Evolutionary conservation across 345 rosid genomes (phyloP).

Genomic region (Moringa oleifera): DNA sequence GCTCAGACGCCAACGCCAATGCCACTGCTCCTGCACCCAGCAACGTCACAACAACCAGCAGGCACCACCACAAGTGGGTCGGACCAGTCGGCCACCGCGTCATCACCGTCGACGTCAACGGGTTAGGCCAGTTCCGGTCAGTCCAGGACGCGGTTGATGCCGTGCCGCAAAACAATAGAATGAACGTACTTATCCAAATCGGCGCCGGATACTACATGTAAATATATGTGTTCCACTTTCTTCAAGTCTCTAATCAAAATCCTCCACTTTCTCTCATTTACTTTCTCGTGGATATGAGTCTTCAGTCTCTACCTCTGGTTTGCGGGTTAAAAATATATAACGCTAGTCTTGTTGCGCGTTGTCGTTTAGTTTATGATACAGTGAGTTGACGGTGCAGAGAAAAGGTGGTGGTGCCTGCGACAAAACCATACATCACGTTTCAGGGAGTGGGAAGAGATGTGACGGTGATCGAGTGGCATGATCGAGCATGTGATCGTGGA

Average conservation of each 20-base stretch:
- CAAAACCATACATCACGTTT: conserved; percentile 80
- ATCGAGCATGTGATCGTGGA: conserved; percentile 84
- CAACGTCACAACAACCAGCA: conserved; percentile 27
- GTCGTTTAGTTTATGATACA: too few relatives aligned
- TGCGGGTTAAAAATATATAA: too few relatives aligned
- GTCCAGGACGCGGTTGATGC: conserved; percentile 87
- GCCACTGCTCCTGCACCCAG: neutral
- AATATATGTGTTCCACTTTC: too few relatives aligned
- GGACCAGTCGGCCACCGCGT: conserved; percentile 72
- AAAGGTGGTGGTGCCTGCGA: conserved; percentile 82
- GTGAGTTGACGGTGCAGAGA: conserved; percentile 40
- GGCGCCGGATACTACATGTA: conserved; percentile 76
- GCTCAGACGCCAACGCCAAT: conserved; percentile 16
- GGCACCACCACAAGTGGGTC: conserved; percentile 53
- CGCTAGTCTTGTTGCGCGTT: too few relatives aligned
- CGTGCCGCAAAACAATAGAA: conserved; percentile 54
- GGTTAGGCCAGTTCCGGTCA: conserved; percentile 58
- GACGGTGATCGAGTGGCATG: conserved; percentile 95
- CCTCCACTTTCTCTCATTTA: too few relatives aligned
- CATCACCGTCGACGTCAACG: conserved; percentile 58
- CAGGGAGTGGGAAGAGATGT: conserved; percentile 79
- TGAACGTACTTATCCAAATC: conserved; percentile 56
- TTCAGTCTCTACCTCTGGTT: too few relatives aligned
- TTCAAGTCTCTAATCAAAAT: neutral
- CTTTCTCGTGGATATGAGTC: too few relatives aligned